A percentile compares a stretch with the other conserved stretches of the same genome.
Evolutionary conservation across 768 basidiomycete species (phyloP).

Genomic region (Rhizopogon roseolus): DNA sequence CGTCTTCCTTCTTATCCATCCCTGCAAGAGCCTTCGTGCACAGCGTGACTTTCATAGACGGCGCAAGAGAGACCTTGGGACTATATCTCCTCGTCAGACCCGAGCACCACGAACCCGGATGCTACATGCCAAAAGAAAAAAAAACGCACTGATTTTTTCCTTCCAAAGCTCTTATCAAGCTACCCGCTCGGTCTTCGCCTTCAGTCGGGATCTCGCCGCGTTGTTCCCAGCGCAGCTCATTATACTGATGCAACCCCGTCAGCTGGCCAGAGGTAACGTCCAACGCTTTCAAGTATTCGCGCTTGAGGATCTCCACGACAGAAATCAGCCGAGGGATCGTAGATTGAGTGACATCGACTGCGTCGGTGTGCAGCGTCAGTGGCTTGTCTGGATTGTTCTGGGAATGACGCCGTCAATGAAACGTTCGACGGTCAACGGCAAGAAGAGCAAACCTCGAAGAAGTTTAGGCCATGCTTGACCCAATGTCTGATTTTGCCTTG

Average conservation of each 20-base stretch:
- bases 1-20: slow-evolving; percentile 30
- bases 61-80: slow-evolving; percentile 48
- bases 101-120: not conserved
- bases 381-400: slow-evolving; percentile 46
- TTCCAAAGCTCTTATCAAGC: slow-evolving; percentile 37
- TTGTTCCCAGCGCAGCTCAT: slow-evolving; percentile 52
- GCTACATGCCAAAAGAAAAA: not conserved
- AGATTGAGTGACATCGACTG: slow-evolving; percentile 30
- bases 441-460: slow-evolving; percentile 40
- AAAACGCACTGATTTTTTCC: slow-evolving; percentile 57
- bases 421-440: not conserved
- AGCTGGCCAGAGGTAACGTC: slow-evolving; percentile 37
- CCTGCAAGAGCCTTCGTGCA: slow-evolving; percentile 40
- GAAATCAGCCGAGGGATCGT: slow-evolving; percentile 63
- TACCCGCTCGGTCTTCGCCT: slow-evolving; percentile 25
- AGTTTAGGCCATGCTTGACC: slow-evolving; percentile 49
- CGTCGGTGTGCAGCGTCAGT: slow-evolving; percentile 58
- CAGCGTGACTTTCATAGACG: slow-evolving; percentile 70
- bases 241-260: slow-evolving; percentile 72
- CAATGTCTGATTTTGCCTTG: slow-evolving; percentile 51
- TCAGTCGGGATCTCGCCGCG: slow-evolving; percentile 19
- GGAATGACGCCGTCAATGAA: not conserved
- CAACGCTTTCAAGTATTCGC: slow-evolving; percentile 63
- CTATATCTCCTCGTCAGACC: slow-evolving; percentile 27
- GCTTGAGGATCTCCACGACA: slow-evolving; percentile 81